Evolutionary conservation across 805 yeast genomes (phyloP).

Genomic region (Zygoascus ofunaensis): DNA sequence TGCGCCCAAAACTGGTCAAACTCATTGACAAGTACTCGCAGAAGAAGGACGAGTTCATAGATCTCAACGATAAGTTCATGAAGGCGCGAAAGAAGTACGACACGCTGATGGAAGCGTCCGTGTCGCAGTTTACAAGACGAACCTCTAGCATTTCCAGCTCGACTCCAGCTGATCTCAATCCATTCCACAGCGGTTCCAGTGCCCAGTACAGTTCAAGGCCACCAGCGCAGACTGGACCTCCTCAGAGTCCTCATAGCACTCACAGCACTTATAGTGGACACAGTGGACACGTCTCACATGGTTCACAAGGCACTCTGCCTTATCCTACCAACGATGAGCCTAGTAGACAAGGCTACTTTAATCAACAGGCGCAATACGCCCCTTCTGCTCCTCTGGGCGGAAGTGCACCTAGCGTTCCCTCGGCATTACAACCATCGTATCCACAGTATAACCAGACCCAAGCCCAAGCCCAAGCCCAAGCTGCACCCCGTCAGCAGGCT

Average conservation of each 20-base stretch:
- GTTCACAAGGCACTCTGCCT: too few relatives aligned
- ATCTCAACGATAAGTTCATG: constrained; percentile 60
- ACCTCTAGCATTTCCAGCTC: constrained; percentile 2
- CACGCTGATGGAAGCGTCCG: constrained; percentile 49
- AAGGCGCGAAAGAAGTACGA: constrained; percentile 64
- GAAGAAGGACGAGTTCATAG: constrained; percentile 67
- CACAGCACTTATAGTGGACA: too few relatives aligned
- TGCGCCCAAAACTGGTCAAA: constrained; percentile 66
- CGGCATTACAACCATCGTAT: too few relatives aligned
- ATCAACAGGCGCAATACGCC: too few relatives aligned
- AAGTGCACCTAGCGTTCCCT: too few relatives aligned
- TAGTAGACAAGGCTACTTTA: too few relatives aligned
- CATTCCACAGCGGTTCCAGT: neutral
- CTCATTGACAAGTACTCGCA: constrained; percentile 69
- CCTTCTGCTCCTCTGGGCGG: too few relatives aligned
- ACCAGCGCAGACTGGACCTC: constrained; percentile 3
- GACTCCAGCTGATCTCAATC: neutral
- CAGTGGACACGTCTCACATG: too few relatives aligned
- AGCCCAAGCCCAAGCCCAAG: too few relatives aligned
- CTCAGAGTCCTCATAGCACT: constrained; percentile 1
- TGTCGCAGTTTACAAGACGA: constrained; percentile 17
- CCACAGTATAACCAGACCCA: too few relatives aligned
- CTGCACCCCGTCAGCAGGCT: too few relatives aligned
- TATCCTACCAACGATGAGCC: too few relatives aligned
- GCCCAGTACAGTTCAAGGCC: neutral